Evolutionary conservation across 306 rosid species (phyloP).

Genomic region (Neltuma alba): DNA sequence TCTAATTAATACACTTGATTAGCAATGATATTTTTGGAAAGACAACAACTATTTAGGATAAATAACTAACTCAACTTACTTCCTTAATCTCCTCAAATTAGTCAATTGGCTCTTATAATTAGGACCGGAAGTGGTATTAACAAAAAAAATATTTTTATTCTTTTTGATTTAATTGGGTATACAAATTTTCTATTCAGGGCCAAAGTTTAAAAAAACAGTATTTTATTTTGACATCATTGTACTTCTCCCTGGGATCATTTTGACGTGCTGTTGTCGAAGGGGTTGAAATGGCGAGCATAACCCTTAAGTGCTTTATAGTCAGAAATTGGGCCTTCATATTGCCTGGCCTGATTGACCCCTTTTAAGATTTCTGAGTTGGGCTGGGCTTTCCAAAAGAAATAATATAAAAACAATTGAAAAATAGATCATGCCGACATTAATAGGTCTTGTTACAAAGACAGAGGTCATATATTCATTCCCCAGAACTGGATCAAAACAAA

Average conservation of each 20-base stretch:
- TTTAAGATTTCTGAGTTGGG: not conserved
- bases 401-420: not conserved
- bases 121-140: too few relatives aligned
- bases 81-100: too few relatives aligned
- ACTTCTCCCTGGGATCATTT: not conserved
- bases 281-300: not conserved
- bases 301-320: not conserved
- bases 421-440: too few relatives aligned
- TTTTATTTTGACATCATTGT: not conserved
- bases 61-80: too few relatives aligned
- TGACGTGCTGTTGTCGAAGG: not conserved
- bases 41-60: too few relatives aligned
- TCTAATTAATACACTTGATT: too few relatives aligned
- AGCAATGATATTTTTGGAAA: too few relatives aligned
- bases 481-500: too few relatives aligned
- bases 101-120: too few relatives aligned
- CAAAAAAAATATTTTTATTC: too few relatives aligned
- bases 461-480: too few relatives aligned
- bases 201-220: not conserved
- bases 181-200: not conserved
- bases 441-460: not conserved
- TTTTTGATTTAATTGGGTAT: not conserved
- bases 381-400: too few relatives aligned
- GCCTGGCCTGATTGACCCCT: not conserved
- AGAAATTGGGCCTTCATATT: not conserved